Evolutionary conservation across 2,329 filamentous ascomycete species (phyloP).

Genomic region (Monosporascus sp.): DNA sequence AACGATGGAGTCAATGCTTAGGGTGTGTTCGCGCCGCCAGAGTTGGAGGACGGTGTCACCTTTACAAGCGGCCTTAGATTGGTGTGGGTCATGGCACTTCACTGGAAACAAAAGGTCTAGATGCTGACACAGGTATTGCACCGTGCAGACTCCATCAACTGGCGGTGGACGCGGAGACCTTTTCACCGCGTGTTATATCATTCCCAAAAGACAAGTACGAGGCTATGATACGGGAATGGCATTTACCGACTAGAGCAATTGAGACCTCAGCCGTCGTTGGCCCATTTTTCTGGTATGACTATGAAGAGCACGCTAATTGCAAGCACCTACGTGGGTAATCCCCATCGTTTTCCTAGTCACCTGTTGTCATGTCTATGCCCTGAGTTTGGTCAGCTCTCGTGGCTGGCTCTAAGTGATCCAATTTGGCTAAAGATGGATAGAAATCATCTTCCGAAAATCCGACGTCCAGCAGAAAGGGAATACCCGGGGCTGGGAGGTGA

Average conservation of each 20-base stretch:
- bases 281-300: slow-evolving; percentile 29
- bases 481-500: slow-evolving; percentile 29
- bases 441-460: slow-evolving; percentile 30
- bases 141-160: slow-evolving; percentile 14
- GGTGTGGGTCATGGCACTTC: slow-evolving; percentile 1
- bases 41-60: neutral
- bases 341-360: neutral
- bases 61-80: slow-evolving; percentile 8
- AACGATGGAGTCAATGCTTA: neutral
- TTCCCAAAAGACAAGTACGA: slow-evolving; percentile 16
- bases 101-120: neutral
- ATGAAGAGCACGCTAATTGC: slow-evolving; percentile 17
- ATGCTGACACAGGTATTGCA: neutral
- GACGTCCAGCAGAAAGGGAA: slow-evolving; percentile 24
- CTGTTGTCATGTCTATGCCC: too few species aligned
- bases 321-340: slow-evolving; percentile 21
- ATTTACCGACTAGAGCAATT: slow-evolving; percentile 21
- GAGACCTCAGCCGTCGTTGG: slow-evolving; percentile 26
- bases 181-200: slow-evolving; percentile 20
- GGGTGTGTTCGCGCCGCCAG: slow-evolving; percentile 7
- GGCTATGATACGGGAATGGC: slow-evolving; percentile 20
- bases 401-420: neutral
- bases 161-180: slow-evolving; percentile 20
- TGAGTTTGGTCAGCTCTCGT: neutral
- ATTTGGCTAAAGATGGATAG: slow-evolving; percentile 3